These are phyloP conservation scores for Leccinum subgranulosum DNA, from an alignment of 768 basidiomycete species.

Conservation along the genomic window DNA sequence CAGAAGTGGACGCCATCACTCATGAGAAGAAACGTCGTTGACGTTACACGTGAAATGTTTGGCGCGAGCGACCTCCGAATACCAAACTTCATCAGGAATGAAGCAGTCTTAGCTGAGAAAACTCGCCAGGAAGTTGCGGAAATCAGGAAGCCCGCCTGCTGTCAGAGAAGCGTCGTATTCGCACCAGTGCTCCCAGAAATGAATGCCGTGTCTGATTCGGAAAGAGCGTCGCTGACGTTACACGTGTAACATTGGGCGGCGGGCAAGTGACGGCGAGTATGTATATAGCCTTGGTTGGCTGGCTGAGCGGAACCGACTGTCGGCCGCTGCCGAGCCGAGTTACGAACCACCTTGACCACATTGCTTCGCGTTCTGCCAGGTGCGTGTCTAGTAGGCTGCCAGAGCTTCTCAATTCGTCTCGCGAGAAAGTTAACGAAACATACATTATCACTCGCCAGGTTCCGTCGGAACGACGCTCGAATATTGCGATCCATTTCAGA, in stretches of 20 bases:
- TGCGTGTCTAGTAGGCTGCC: not conserved
- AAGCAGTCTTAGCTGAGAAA: not conserved
- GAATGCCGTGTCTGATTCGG: not conserved
- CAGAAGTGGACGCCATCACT: not conserved
- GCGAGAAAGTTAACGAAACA: not conserved
- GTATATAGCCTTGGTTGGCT: not conserved
- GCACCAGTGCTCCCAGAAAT: slow-evolving; percentile 1
- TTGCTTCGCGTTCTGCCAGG: slow-evolving; percentile 1
- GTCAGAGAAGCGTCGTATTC: not conserved
- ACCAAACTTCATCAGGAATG: not conserved
- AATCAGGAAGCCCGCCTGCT: not conserved
- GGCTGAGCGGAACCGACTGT: slow-evolving; percentile 13
- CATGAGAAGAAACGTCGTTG: slow-evolving; percentile 1
- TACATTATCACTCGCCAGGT: not conserved
- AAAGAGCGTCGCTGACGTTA: slow-evolving; percentile 20
- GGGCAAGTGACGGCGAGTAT: not conserved
- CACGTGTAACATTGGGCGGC: slow-evolving; percentile 29
- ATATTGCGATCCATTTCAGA: slow-evolving; percentile 8
- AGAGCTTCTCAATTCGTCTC: not conserved
- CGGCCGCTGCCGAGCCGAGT: not conserved
- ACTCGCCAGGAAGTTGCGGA: not conserved
- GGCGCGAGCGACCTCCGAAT: slow-evolving; percentile 6
- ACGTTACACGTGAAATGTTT: slow-evolving; percentile 32
- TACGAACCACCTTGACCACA: not conserved
- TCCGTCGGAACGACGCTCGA: not conserved